Conservation (phyloP, 2,329 filamentous ascomycete genomes). For the Cercospora brassicicola region DNA sequence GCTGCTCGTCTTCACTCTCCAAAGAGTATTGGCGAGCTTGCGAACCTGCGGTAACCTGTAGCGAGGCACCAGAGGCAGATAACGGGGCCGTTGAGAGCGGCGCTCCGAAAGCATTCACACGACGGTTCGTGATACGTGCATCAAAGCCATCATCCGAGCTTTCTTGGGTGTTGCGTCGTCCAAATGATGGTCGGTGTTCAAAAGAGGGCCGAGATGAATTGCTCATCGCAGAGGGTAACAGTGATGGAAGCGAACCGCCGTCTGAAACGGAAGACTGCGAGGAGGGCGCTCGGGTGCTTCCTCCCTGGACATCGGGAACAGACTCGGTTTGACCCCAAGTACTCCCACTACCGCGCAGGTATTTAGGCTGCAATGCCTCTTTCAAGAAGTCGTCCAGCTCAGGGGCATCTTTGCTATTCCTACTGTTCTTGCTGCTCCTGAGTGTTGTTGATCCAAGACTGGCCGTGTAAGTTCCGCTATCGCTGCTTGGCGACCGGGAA, state of each 20-base stretch:
- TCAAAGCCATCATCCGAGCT: constrained; percentile 31
- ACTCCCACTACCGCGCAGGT: constrained; percentile 48
- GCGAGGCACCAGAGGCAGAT: not conserved
- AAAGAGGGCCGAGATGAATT: constrained; percentile 15
- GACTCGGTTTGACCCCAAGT: constrained; percentile 34
- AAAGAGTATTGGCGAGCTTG: not conserved
- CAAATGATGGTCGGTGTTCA: constrained; percentile 17
- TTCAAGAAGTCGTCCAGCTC: constrained; percentile 50
- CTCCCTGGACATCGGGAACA: constrained; percentile 16
- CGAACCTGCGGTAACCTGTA: not conserved
- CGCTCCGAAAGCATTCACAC: constrained; percentile 11
- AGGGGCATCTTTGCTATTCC: constrained; percentile 42
- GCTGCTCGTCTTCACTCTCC: not conserved
- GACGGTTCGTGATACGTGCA: constrained; percentile 19
- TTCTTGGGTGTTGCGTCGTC: constrained; percentile 25
- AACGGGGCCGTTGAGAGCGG: not conserved
- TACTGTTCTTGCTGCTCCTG: constrained; percentile 43
- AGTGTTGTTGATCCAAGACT: constrained; percentile 39
- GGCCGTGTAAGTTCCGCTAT: constrained; percentile 42
- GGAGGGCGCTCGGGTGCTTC: constrained; percentile 17
- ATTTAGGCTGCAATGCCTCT: constrained; percentile 47
- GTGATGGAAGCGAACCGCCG: constrained; percentile 25
- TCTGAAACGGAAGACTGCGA: constrained; percentile 29
- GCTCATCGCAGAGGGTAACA: constrained; percentile 36
- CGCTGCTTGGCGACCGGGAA: constrained; percentile 49